Percentiles rank a stretch among this genome's conserved stretches.
These are phyloP conservation scores for Debaryomycetaceae sp. DNA, from an alignment of 1,139 yeast species.

Conservation along the genomic window DNA sequence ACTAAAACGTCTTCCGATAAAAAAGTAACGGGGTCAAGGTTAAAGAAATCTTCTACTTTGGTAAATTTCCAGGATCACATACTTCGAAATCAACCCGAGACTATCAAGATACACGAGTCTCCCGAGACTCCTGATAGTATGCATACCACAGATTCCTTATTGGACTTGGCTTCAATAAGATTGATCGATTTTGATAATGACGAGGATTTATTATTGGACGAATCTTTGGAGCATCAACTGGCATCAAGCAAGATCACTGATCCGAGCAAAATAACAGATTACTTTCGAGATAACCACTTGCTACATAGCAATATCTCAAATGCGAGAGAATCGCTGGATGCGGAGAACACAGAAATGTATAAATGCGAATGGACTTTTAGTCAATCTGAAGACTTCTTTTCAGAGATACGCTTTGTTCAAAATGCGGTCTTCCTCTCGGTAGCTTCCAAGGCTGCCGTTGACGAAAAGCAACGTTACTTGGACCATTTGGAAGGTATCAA, in stretches of 20 bases:
- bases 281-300: slow-evolving; percentile 16
- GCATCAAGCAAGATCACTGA: slow-evolving; percentile 17
- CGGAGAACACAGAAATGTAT: slow-evolving; percentile 20
- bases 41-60: not conserved
- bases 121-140: slow-evolving; percentile 12
- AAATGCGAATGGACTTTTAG: slow-evolving; percentile 14
- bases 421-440: slow-evolving; percentile 24
- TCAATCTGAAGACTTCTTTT: slow-evolving; percentile 10
- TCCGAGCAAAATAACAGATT: slow-evolving; percentile 20
- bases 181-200: slow-evolving; percentile 17
- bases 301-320: slow-evolving; percentile 15
- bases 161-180: slow-evolving; percentile 21
- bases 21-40: not conserved
- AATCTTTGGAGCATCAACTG: not conserved
- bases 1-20: not conserved
- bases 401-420: slow-evolving; percentile 20
- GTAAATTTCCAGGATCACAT: not conserved
- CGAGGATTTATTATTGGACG: slow-evolving; percentile 6
- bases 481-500: slow-evolving; percentile 17
- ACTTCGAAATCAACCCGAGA: slow-evolving; percentile 1
- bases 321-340: slow-evolving; percentile 23
- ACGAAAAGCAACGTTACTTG: slow-evolving; percentile 4
- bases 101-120: slow-evolving; percentile 5
- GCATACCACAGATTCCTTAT: slow-evolving; percentile 16
- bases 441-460: not conserved